Conservation (phyloP, 1,139 yeast species). For the Kluyveromyces marxianus region DNA sequence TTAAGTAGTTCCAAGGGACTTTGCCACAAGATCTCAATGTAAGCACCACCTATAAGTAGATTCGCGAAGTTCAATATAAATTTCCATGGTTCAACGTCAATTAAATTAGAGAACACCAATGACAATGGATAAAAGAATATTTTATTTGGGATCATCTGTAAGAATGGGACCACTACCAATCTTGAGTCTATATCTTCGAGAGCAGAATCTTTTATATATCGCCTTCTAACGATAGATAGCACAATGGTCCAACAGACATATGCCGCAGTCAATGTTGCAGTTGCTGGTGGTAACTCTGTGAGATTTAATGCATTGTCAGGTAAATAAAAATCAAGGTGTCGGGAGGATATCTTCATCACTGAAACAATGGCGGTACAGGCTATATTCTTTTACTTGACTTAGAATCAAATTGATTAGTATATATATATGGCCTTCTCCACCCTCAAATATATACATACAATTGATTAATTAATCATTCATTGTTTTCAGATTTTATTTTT, state of each 20-base stretch:
- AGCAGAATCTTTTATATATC: constrained; percentile 13
- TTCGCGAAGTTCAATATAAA: constrained; percentile 43
- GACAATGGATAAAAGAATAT: constrained; percentile 70
- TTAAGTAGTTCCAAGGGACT: constrained; percentile 46
- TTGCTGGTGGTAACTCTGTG: constrained; percentile 35
- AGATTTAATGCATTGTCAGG: constrained; percentile 17
- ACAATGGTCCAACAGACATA: constrained; percentile 30
- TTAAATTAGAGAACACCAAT: constrained; percentile 59
- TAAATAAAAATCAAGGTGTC: constrained; percentile 17
- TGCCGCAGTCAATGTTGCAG: constrained; percentile 30
- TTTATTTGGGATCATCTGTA: constrained; percentile 64
- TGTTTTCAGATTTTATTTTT: no score
- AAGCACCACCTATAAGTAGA: constrained; percentile 47
- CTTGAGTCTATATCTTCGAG: constrained; percentile 27
- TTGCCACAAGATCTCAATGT: constrained; percentile 51
- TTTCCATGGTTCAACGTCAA: constrained; percentile 52
- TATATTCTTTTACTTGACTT: neutral
- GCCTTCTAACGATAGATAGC: constrained; percentile 30
- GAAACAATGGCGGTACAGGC: neutral
- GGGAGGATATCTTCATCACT: constrained; percentile 15
- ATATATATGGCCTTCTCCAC: no score
- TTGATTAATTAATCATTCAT: no score
- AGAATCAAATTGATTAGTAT: no score
- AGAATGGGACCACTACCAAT: constrained; percentile 46
- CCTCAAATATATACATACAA: no score